These are phyloP conservation scores for Calonectria hongkongensis DNA, from an alignment of 2,329 filamentous ascomycete genomes.

Conservation along the genomic window DNA sequence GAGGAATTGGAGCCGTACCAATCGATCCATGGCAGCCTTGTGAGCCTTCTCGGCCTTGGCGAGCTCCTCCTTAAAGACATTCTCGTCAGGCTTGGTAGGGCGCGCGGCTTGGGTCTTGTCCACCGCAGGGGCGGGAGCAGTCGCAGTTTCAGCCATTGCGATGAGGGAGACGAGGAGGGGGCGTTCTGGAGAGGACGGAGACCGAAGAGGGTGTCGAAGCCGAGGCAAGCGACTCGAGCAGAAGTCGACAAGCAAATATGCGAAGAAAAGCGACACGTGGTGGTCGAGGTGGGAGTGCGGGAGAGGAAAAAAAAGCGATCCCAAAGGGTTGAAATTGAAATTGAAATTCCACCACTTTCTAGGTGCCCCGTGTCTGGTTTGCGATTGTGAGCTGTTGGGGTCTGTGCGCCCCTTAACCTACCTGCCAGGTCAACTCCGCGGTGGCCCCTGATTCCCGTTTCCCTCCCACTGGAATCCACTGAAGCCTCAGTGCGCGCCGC, in stretches of 20 bases:
- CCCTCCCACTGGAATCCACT: conserved; percentile 27
- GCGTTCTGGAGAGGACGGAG: conserved; percentile 35
- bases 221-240: conserved; percentile 45
- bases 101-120: conserved; percentile 69
- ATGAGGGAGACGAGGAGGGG: conserved; percentile 51
- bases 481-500: conserved; percentile 23
- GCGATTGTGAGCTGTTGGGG: conserved; percentile 52
- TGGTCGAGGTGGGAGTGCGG: conserved; percentile 38
- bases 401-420: conserved; percentile 49
- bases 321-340: conserved; percentile 45
- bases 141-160: conserved; percentile 67
- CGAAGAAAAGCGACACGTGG: conserved; percentile 38
- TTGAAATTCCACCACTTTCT: conserved; percentile 55
- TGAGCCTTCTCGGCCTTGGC: conserved; percentile 92
- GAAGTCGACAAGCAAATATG: conserved; percentile 32
- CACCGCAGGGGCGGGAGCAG: conserved; percentile 66
- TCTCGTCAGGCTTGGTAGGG: conserved; percentile 92
- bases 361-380: conserved; percentile 54
- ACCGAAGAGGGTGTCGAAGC: conserved; percentile 42
- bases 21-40: conserved; percentile 80
- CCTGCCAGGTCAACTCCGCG: conserved; percentile 18
- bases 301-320: conserved; percentile 42
- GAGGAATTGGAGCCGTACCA: conserved; percentile 59
- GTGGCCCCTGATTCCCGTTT: conserved; percentile 14
- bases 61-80: conserved; percentile 85